phyloP scores from a whole-genome alignment of 2,329 filamentous ascomycete species.

The Colletotrichum lini region DNA sequence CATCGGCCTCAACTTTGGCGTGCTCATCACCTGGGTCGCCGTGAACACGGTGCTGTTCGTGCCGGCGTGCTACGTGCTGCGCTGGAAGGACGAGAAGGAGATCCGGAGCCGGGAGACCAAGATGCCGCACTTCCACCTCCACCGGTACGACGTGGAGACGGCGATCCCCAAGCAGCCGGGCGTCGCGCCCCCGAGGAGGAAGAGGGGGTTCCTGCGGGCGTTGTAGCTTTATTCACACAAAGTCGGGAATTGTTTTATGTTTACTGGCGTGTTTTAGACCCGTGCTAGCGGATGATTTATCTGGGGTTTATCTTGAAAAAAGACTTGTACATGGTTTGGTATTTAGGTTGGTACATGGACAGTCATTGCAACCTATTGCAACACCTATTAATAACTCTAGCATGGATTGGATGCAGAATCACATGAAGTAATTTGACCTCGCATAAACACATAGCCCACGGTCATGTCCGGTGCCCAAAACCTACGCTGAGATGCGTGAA shows the following conservation, averaged over 20 bases:
- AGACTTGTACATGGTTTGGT: too few species aligned
- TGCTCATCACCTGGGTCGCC: constrained; percentile 17
- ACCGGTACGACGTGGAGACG: constrained; percentile 19
- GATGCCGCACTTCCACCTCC: constrained; percentile 17
- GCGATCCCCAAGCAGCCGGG: constrained; percentile 29
- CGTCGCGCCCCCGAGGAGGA: constrained; percentile 18
- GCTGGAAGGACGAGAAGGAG: constrained; percentile 32
- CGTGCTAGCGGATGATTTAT: background rate
- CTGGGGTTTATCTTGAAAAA: background rate
- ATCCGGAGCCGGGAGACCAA: constrained; percentile 16
- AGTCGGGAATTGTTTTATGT: too few species aligned
- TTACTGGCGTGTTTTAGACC: background rate
- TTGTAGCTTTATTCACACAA: background rate
- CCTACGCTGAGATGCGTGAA: background rate
- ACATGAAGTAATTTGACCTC: background rate
- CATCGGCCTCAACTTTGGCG: constrained; percentile 31
- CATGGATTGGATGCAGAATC: background rate
- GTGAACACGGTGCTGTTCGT: constrained; percentile 20
- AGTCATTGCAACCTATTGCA: background rate
- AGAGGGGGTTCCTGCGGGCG: constrained; percentile 23
- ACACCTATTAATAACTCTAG: background rate
- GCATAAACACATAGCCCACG: background rate
- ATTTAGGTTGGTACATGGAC: background rate
- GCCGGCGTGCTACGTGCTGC: constrained; percentile 28
- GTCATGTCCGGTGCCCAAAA: background rate